Percentiles rank a stretch among this genome's conserved stretches.
phyloP scores from a whole-genome alignment of 1,284 basidiomycete species.

The Takashimella koratensis region DNA sequence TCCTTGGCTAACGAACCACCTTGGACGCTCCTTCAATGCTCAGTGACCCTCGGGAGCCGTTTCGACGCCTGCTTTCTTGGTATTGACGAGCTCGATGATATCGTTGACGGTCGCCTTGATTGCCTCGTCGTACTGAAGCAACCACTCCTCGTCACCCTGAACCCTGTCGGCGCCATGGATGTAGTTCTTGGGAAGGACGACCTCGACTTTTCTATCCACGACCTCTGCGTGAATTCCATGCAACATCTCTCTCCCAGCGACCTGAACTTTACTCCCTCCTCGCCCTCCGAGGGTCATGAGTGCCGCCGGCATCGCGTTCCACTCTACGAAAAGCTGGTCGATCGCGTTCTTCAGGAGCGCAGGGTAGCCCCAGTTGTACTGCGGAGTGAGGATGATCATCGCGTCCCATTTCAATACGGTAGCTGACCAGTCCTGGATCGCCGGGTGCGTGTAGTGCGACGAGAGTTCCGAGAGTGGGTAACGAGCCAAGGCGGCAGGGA shows the following conservation, averaged over 20 bases:
- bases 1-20: too few species aligned
- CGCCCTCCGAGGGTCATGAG: conserved; percentile 24
- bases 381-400: conserved; percentile 26
- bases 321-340: conserved; percentile 34
- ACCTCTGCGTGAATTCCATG: conserved; percentile 18
- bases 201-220: conserved; percentile 14
- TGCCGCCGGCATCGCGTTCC: conserved; percentile 17
- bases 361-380: conserved; percentile 31
- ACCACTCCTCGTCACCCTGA: conserved; percentile 12
- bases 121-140: conserved; percentile 10
- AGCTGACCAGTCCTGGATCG: conserved; percentile 17
- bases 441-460: conserved; percentile 6
- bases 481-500: conserved; percentile 5
- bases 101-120: conserved; percentile 3
- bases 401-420: conserved; percentile 17
- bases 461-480: conserved; percentile 9
- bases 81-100: conserved; percentile 2
- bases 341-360: conserved; percentile 29
- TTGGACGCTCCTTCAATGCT: too few species aligned
- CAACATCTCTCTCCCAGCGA: conserved; percentile 9
- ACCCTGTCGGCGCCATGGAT: conserved; percentile 15
- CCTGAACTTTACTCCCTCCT: conserved; percentile 18
- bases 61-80: background rate
- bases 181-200: conserved; percentile 17
- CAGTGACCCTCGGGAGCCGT: too few species aligned